Base-by-base conservation (phyloP, 192 early-diverging fungal species). In the Nowakowskiella sp. region DNA sequence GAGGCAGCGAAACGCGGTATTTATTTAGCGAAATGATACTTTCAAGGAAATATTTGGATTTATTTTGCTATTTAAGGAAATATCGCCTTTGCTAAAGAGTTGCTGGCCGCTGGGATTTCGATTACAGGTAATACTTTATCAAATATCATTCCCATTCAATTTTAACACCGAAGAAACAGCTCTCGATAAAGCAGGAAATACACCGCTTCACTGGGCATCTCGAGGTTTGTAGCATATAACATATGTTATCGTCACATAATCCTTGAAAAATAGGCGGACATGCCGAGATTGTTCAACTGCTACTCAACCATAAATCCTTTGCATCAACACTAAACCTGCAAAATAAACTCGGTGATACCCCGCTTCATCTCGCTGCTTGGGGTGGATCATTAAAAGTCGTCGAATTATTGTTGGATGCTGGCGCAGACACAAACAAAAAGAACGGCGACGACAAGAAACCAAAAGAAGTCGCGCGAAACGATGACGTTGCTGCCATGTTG, bases 331-430 rank as follows among this genome's bases (percentile, higher is more conserved):
- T 9, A 8, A 2, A 33, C 60, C n/a, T 16, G 8, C 59, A 77
- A 66, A 78, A 78, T 61, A 78, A 78, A 54, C 53, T 78, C 10
- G 76, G 76, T 0, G 76, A 78, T 47, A 75, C 72, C 32, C 72
- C 76, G 3, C 47, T 78, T 36, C 76, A 78, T 58, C 49, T 66
- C 19, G 72, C 69, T 2, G 68, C 76, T 0, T 78, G 72, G 72
- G 72, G 68, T 70, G 19, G 44, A 55, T 22, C n/a, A 2, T 0
- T 25, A 2, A 47, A 31, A 1, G 59, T 65, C 3, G 58, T 72
- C 2, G 10, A 53, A 8, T 34, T 67, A 26, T 56, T 78, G 2
- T 22, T 19, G 3, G 61, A 66, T 7, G 27, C 48, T 24, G 71
- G 52, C 1, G 72, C 72, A 26, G 49, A 70, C 30, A 58, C 49